Conservation (phyloP, 176 grass and related monocot genomes). For the Eragrostis curvula region DNA sequence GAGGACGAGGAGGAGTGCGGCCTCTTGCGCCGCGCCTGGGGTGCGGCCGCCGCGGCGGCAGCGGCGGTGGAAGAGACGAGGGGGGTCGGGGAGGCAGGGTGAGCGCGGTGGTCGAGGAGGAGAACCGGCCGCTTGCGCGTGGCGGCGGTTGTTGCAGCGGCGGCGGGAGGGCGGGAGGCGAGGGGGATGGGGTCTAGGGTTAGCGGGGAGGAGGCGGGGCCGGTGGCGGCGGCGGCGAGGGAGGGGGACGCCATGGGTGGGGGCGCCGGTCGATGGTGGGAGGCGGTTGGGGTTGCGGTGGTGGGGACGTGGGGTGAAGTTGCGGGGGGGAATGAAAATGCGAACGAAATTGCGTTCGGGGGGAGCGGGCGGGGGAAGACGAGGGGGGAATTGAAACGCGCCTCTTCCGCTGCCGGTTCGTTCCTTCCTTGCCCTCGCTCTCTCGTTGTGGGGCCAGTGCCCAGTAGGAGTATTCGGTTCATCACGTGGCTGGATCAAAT, state of each 20-base stretch:
- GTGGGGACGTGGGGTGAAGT: not conserved
- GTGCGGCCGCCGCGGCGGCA: not conserved
- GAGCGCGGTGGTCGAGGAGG: conserved; percentile 47
- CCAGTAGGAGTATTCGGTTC: too few species aligned
- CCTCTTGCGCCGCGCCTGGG: conserved; percentile 26
- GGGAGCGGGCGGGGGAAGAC: not conserved
- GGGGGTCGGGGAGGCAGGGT: conserved; percentile 23
- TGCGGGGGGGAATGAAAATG: not conserved
- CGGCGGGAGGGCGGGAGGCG: conserved; percentile 27
- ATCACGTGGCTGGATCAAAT: too few species aligned
- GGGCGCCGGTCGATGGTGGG: not conserved
- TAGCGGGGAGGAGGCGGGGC: conserved; percentile 33
- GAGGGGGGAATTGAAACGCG: not conserved
- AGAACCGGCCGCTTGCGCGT: conserved; percentile 50
- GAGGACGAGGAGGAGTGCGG: conserved; percentile 6
- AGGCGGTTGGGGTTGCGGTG: not conserved
- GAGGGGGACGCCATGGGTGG: conserved; percentile 35
- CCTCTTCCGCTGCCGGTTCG: not conserved
- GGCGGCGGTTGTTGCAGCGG: conserved; percentile 26
- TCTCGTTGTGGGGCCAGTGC: too few species aligned
- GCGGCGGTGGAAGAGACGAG: not conserved
- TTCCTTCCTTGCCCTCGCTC: too few species aligned
- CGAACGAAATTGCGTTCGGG: conserved; percentile 19
- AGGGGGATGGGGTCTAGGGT: conserved; percentile 41
- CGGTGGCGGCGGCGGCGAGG: conserved; percentile 25